Evolutionary conservation across 164 flowering plant species (phyloP), one percentile per base, ranked within the genome.

Genomic region (Chimonanthus praecox): DNA sequence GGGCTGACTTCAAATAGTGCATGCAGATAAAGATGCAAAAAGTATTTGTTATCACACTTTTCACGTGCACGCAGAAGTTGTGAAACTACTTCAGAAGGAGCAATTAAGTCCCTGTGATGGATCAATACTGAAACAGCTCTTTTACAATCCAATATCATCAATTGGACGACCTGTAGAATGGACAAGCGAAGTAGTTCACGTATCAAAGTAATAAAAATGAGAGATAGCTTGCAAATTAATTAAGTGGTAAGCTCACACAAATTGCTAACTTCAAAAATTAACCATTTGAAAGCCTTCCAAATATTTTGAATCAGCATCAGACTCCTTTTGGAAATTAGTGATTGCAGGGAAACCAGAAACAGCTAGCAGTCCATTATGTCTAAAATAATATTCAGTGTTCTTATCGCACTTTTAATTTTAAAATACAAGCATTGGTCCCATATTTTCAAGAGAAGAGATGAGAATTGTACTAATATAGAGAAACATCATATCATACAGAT

Each of bases 61-160:
- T 86, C 78, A 47, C 83, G 76, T 43, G 97, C 88, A 83, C 77
- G 80, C 76, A 84, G 10, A 47, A 96, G 86, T 82, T 94, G 94
- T 67, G 92, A 78, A 69, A 92, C 92, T 70, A 94, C 93, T 71
- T 92, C 97, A 47, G 84, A 71, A 67, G 99, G 90, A 72, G 86
- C 65, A 78, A 96, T 87, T 58, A 87, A 47, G 70, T 90, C 97
- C 81, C 78, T 87, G 61, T 88, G 85, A 71, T 89, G 97, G 78
- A 91, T 92, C 71, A 96, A 85, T 71, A 96, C 78, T 43, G 90
- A 73, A 71, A 90, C 88, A 58, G 98, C 92, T 71, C 86, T 92
- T 81, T 89, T 94, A 82, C 86, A 82, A 80, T 96, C 97, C 77
- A 92, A 85, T 85, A 86, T 85, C 97, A 94, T 92, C 75, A 96